Evolutionary conservation across 345 rosid genomes (phyloP), one percentile per base, ranked within the genome.

Genomic region (Lepidium didymum): DNA sequence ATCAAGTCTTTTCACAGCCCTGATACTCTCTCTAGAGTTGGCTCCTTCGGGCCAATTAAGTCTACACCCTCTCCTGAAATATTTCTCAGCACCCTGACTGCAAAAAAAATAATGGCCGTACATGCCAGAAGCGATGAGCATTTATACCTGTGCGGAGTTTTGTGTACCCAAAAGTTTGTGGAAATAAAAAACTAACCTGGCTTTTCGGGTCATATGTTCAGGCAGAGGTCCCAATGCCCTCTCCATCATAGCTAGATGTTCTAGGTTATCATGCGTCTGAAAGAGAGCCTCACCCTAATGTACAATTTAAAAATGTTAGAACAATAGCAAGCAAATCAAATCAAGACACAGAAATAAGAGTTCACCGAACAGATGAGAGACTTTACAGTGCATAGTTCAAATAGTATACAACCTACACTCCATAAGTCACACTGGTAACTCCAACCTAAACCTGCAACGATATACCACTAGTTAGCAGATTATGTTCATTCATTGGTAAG

Each of bases 1-100:
- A 68, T 82, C 83, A 29, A 91, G 92, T 80, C 85, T 88, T 81
- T 75, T 82, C 70, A 91, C 97, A 37, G 97, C 96, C 57, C 87
- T 79, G 41, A 91, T 86, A 72, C 96, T 88, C 56, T 86, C 96
- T 67, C 92, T 79, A 11, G 96, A 88, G 43, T 72, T 83, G 40
- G 92, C 96, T 7, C 97, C 96, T 75, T 85, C 97, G 43, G 97
- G 96, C 96, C 96, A 91, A 80, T 91, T 80, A 36, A 90, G 67
- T 63, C 86, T 79, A 13, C 70, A 63, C 8, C 88, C 90, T 77
- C 81, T 82, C 77, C 86, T 80, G 67, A 86, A 83, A 77, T 83
- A 87, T 59, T 85, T 90, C 75, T 86, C 90, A 7, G 94, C 82
- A 50, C 87, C 87, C 8, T 56, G 81, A 61, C 97, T 91, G 80